Conservation (phyloP, 78 protist species). For the Dictyostelium capitatum region DNA sequence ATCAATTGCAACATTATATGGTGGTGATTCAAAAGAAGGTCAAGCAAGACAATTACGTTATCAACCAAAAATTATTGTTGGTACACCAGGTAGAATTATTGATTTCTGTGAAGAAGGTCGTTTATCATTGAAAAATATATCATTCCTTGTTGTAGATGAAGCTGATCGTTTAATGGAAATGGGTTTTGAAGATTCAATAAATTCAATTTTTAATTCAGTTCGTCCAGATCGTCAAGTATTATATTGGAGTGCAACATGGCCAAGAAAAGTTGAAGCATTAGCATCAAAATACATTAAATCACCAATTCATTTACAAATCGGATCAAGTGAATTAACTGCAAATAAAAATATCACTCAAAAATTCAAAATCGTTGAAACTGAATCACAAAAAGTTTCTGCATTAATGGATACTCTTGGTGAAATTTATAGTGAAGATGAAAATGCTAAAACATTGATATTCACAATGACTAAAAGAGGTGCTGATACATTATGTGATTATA, state of each 20-base stretch:
- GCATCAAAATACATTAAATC: conserved; percentile 88
- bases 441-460: conserved; percentile 44
- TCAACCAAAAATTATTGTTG: conserved; percentile 94
- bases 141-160: conserved; percentile 98
- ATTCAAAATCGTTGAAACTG: conserved; percentile 24
- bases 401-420: conserved; percentile 40
- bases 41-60: conserved; percentile 93
- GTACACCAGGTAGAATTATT: conserved; percentile 99
- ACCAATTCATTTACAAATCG: conserved; percentile 84
- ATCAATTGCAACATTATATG: background rate
- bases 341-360: conserved; percentile 90
- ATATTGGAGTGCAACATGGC: conserved; percentile 99
- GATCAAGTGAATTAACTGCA: conserved; percentile 84
- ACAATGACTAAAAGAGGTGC: conserved; percentile 85
- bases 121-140: conserved; percentile 86
- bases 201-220: conserved; percentile 83
- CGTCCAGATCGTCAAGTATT: conserved; percentile 97
- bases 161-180: conserved; percentile 99
- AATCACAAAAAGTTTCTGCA: conserved; percentile 12
- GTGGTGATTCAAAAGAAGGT: conserved; percentile 16
- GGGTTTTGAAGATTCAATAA: conserved; percentile 97
- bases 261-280: conserved; percentile 94
- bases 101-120: conserved; percentile 93
- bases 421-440: conserved; percentile 15
- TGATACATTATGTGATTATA: conserved; percentile 83